Evolutionary conservation across 2,329 filamentous ascomycete species (phyloP).

Genomic region (Claviceps cyperi): DNA sequence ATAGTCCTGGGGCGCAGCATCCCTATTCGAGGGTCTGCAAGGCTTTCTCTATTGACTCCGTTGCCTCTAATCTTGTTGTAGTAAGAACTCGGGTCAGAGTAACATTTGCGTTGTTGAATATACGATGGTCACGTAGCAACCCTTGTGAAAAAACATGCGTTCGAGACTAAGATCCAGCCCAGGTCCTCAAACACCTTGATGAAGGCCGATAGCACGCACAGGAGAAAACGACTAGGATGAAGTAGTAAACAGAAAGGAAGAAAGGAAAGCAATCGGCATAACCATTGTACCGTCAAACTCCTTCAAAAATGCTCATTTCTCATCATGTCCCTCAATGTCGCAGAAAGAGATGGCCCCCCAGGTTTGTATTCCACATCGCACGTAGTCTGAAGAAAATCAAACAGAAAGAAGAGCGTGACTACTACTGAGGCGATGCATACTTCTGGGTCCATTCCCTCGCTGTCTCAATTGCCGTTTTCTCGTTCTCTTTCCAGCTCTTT

Average conservation of each 20-base stretch:
- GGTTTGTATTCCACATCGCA: slow-evolving; percentile 1
- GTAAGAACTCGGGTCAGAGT: neutral
- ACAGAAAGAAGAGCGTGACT: neutral
- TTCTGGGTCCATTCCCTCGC: slow-evolving; percentile 83
- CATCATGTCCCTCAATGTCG: slow-evolving; percentile 4
- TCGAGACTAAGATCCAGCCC: slow-evolving; percentile 2
- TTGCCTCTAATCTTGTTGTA: neutral
- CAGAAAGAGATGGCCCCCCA: slow-evolving; percentile 4
- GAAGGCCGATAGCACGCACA: neutral
- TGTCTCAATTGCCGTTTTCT: slow-evolving; percentile 80
- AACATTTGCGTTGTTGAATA: no score
- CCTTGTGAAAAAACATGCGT: slow-evolving; percentile 1
- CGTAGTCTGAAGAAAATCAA: neutral
- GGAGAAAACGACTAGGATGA: neutral
- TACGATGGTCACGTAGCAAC: neutral
- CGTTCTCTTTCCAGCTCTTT: slow-evolving; percentile 95
- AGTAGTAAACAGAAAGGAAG: neutral
- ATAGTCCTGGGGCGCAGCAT: neutral
- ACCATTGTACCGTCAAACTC: slow-evolving; percentile 9
- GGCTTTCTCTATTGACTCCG: neutral
- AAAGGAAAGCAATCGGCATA: neutral
- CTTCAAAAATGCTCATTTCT: slow-evolving; percentile 11
- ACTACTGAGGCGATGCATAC: slow-evolving; percentile 46
- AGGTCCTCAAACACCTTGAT: neutral
- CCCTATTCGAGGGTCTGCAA: neutral